These are phyloP conservation scores for Saturnispora mendoncae DNA, from an alignment of 805 yeast genomes.

Conservation along the genomic window DNA sequence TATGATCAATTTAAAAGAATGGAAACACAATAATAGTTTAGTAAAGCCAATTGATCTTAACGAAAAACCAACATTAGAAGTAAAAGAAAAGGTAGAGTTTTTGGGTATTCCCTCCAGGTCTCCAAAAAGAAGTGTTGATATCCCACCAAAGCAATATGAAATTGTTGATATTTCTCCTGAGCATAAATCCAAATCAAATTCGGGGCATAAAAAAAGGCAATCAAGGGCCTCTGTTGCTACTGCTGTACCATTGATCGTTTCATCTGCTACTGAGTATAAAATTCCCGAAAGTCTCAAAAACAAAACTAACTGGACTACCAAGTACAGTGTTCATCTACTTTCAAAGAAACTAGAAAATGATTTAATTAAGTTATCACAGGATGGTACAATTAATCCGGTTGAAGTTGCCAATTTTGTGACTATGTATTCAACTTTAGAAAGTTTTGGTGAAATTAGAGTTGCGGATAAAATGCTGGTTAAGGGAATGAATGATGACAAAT, in stretches of 20 bases:
- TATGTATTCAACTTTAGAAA: slow-evolving; percentile 15
- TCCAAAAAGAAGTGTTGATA: slow-evolving; percentile 1
- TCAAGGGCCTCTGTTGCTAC: slow-evolving; percentile 30
- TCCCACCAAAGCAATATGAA: too few species aligned
- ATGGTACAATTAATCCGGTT: slow-evolving; percentile 6
- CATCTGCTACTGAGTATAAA: slow-evolving; percentile 21
- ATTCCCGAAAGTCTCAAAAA: neutral
- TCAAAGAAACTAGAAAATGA: slow-evolving; percentile 20
- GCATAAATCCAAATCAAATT: too few species aligned
- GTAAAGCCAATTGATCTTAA: too few species aligned
- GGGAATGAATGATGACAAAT: slow-evolving; percentile 1
- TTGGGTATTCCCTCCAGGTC: slow-evolving; percentile 2
- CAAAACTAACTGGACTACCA: slow-evolving; percentile 13
- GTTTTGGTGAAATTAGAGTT: slow-evolving; percentile 26
- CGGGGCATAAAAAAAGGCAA: slow-evolving; percentile 21
- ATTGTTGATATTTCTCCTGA: too few species aligned
- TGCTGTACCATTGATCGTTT: slow-evolving; percentile 28
- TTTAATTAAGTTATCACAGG: slow-evolving; percentile 16
- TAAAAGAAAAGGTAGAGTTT: neutral
- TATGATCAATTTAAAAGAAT: too few species aligned
- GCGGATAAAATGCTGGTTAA: slow-evolving; percentile 22
- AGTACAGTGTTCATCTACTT: slow-evolving; percentile 14
- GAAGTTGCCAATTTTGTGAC: slow-evolving; percentile 11
- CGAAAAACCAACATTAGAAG: neutral
- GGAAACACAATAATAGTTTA: too few species aligned